Evolutionary conservation across 2,329 filamentous ascomycete genomes (phyloP).

Genomic region (Aaosphaeria pasadenensis): DNA sequence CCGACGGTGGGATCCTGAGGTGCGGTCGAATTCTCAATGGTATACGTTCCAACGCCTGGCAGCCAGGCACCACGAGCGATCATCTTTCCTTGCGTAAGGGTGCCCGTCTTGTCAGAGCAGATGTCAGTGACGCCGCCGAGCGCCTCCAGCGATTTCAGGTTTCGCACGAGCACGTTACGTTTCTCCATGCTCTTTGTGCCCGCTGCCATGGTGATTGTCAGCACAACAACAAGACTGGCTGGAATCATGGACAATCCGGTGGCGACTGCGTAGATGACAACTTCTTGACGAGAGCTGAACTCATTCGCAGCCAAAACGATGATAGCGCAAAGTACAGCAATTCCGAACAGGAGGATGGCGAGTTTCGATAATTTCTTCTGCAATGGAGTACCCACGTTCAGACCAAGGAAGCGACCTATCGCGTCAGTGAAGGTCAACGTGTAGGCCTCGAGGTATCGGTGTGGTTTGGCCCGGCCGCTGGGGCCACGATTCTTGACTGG

Average conservation of each 20-base stretch:
- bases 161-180: conserved; percentile 34
- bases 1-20: conserved; percentile 32
- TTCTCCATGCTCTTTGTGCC: conserved; percentile 36
- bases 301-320: conserved; percentile 34
- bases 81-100: conserved; percentile 35
- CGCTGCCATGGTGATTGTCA: conserved; percentile 39
- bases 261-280: conserved; percentile 37
- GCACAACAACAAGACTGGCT: conserved; percentile 31
- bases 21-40: conserved; percentile 24
- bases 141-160: conserved; percentile 35
- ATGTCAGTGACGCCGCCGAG: conserved; percentile 35
- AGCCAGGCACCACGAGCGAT: conserved; percentile 34
- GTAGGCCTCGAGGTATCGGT: conserved; percentile 47
- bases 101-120: conserved; percentile 33
- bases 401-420: conserved; percentile 36
- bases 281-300: conserved; percentile 36
- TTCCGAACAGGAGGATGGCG: conserved; percentile 28
- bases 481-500: conserved; percentile 39
- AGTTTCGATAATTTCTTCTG: conserved; percentile 37
- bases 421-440: conserved; percentile 46
- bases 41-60: conserved; percentile 30
- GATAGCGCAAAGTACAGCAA: conserved; percentile 31
- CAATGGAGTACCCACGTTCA: conserved; percentile 37
- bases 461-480: conserved; percentile 25
- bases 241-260: conserved; percentile 37